Base-by-base conservation (phyloP, 1,284 basidiomycete genomes). In the Ceratorhiza oryzae-sativae region DNA sequence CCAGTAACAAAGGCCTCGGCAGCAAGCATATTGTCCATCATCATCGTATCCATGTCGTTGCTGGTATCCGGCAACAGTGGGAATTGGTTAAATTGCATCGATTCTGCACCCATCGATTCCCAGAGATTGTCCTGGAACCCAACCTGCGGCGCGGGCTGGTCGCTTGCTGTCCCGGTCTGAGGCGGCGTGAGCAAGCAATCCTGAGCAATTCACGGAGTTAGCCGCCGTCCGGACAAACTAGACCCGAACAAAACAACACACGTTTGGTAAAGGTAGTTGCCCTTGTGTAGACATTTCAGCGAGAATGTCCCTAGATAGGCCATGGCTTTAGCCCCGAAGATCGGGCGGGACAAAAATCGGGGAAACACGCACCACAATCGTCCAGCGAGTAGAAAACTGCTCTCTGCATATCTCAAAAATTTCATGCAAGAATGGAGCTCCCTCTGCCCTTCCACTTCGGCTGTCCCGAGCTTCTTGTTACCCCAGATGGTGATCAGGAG, bases 351-450 rank as follows among this genome's bases (percentile, higher is more conserved):
- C n/a, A 27, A 36, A 63, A 34, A 15, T 41, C 49, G 20, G 34
- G 27, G 15, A 27, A 45, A 45, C 15, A 46, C 51, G 27, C 30
- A 68, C 65, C 65, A 56, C 18, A 68, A 32, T 8, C 65, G 51
- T 12, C 65, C 65, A n/a, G 65, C 65, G 8, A 56, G 51, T 25
- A 56, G 42, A 30, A 56, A 15, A 15, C 20, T 45, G 25, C 58
- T 48, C 23, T 68, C 65, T n/a, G 41, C 51, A 25, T 56, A 56
- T 42, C 51, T 56, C 65, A 68, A 68, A 30, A 68, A 56, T 42
- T 68, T 56, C 65, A 68, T 68, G 30, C 65, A 68, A 13, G 51
- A 56, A 45, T 68, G 65, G 32, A 68, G 23, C 39, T 68, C 65
- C 20, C 51, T 53, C 30, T 68, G 65, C 15, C 65, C 65, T 30